These are phyloP conservation scores for Coffea humblotiana DNA, from an alignment of 305 asterid species.

Conservation along the genomic window DNA sequence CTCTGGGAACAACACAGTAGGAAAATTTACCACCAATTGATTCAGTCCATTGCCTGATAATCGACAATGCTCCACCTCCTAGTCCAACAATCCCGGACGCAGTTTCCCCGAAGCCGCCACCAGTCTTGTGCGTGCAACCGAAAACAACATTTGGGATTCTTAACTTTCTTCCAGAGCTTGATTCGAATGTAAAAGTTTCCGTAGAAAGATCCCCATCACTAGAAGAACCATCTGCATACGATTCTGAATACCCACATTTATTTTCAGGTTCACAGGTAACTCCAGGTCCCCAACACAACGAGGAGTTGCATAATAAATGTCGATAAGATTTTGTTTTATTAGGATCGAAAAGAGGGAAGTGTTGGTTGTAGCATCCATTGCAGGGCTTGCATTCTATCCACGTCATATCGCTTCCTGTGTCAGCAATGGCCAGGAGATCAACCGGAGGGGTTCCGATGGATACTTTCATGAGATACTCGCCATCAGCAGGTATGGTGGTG, in stretches of 20 bases:
- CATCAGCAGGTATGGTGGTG: neutral
- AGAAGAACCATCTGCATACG: constrained; percentile 39
- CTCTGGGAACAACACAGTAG: constrained; percentile 35
- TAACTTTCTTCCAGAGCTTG: constrained; percentile 7
- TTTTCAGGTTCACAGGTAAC: constrained; percentile 1
- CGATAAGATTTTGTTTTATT: constrained; percentile 14
- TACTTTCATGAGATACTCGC: constrained; percentile 55
- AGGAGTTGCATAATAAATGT: constrained; percentile 14
- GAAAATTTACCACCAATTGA: constrained; percentile 38
- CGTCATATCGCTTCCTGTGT: constrained; percentile 37
- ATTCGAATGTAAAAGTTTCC: constrained; percentile 28
- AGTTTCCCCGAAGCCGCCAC: constrained; percentile 21
- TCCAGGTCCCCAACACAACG: constrained; percentile 6
- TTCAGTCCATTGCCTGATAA: constrained; percentile 27
- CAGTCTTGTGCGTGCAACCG: constrained; percentile 41
- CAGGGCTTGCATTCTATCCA: constrained; percentile 47
- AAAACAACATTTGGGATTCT: constrained; percentile 25
- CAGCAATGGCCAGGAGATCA: constrained; percentile 43
- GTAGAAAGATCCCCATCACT: constrained; percentile 31
- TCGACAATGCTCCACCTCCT: constrained; percentile 37
- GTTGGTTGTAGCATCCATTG: constrained; percentile 29
- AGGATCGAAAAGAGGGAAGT: constrained; percentile 31
- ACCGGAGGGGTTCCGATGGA: constrained; percentile 61
- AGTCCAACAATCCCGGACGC: constrained; percentile 47
- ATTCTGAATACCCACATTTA: constrained; percentile 22